phyloP scores from a whole-genome alignment of 2,329 filamentous ascomycete species.

The Colletotrichum sp. region DNA sequence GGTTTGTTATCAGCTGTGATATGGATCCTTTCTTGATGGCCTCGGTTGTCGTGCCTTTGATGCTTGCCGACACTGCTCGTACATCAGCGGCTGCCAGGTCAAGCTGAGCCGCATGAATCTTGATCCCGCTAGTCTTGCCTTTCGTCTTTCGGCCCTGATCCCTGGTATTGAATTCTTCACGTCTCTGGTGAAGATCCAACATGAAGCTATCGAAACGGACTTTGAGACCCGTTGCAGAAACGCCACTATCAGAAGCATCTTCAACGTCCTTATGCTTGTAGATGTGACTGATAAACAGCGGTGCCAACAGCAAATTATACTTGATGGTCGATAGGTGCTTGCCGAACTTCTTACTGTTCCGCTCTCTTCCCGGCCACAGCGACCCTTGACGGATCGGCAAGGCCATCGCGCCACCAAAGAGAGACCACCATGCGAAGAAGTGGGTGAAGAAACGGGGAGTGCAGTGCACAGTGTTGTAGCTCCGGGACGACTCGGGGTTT shows the following conservation, averaged over 20 bases:
- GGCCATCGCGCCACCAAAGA: constrained; percentile 95
- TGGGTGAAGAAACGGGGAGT: constrained; percentile 97
- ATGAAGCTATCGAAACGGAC: constrained; percentile 96
- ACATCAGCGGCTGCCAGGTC: constrained; percentile 93
- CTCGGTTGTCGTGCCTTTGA: constrained; percentile 79
- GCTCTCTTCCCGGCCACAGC: constrained; percentile 90
- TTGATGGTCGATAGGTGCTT: constrained; percentile 98
- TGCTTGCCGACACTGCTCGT: constrained; percentile 89
- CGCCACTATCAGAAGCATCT: constrained; percentile 75
- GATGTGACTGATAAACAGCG: constrained; percentile 92
- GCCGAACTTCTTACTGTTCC: constrained; percentile 98
- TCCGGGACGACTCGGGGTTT: constrained; percentile 77
- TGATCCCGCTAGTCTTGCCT: constrained; percentile 88
- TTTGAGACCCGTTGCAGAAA: constrained; percentile 95
- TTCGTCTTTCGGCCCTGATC: constrained; percentile 79
- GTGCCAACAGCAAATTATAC: constrained; percentile 91
- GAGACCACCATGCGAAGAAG: constrained; percentile 97
- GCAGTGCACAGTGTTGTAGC: constrained; percentile 96
- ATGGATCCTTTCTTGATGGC: constrained; percentile 70
- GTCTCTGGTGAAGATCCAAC: constrained; percentile 91
- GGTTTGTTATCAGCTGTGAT: constrained; percentile 55
- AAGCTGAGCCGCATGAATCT: constrained; percentile 92
- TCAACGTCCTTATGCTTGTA: constrained; percentile 98
- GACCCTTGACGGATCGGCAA: constrained; percentile 91
- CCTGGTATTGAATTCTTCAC: constrained; percentile 87